Percentiles rank a stretch among this genome's conserved stretches.
These are phyloP conservation scores for Erythrobasidium hasegawianum DNA, from an alignment of 1,284 basidiomycete species.

Conservation along the genomic window DNA sequence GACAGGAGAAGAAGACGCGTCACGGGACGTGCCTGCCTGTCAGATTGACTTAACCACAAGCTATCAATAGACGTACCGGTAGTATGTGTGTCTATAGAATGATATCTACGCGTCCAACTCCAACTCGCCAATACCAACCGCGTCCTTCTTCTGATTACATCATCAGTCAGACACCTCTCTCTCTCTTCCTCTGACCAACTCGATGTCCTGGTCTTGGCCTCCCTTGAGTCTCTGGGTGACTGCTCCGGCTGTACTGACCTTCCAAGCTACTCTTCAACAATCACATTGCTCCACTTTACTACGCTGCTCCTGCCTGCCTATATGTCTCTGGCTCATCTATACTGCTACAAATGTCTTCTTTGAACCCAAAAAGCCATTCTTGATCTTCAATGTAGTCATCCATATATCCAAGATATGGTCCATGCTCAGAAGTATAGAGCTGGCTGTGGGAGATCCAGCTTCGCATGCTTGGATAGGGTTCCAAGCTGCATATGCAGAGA, in stretches of 20 bases:
- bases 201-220: neutral
- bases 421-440: constrained; percentile 11
- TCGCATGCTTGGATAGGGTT: constrained; percentile 27
- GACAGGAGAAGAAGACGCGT: neutral
- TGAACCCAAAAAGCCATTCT: constrained; percentile 9
- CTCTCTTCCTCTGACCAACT: too few relatives aligned
- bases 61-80: too few relatives aligned
- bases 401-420: constrained; percentile 28
- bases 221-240: neutral
- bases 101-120: too few relatives aligned
- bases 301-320: constrained; percentile 12
- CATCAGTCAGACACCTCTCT: too few relatives aligned
- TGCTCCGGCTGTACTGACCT: neutral
- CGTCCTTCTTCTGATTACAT: too few relatives aligned
- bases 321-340: constrained; percentile 12
- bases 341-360: constrained; percentile 12
- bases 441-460: neutral
- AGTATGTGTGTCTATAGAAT: too few relatives aligned
- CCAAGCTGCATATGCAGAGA: constrained; percentile 5
- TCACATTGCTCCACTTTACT: neutral
- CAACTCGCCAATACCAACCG: too few relatives aligned
- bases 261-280: neutral
- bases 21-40: neutral
- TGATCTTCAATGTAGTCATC: constrained; percentile 26
- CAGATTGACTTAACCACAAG: too few relatives aligned